Evolutionary conservation across 148 eudicot species (phyloP).

Genomic region (Amaranthus palmeri): DNA sequence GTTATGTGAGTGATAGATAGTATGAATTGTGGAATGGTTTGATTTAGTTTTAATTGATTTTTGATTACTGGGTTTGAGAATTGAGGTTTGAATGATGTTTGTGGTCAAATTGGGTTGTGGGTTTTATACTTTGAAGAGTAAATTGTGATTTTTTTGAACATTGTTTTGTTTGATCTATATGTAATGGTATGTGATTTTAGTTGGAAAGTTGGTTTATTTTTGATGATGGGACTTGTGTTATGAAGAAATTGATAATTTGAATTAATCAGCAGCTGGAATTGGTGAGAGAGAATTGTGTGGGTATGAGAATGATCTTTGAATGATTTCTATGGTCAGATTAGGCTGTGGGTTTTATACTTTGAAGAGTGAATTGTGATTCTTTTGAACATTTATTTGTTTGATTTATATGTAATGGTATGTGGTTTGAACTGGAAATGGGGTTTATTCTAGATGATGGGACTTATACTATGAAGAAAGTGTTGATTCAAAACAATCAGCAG

Average conservation of each 20-base stretch:
- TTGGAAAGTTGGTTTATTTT: too few species aligned
- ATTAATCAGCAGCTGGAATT: too few species aligned
- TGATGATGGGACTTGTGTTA: too few species aligned
- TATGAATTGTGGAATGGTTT: slow-evolving; percentile 14
- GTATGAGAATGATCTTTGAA: not conserved
- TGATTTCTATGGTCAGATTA: not conserved
- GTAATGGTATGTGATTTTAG: not conserved
- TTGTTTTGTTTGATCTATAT: slow-evolving; percentile 2
- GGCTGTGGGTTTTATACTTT: not conserved
- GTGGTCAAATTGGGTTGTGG: not conserved
- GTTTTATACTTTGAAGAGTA: not conserved
- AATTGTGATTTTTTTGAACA: not conserved
- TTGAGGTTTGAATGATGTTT: slow-evolving; percentile 8
- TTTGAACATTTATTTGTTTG: slow-evolving; percentile 3
- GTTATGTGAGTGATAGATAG: not conserved
- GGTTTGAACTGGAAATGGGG: too few species aligned
- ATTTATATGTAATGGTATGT: not conserved
- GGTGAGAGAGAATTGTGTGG: too few species aligned
- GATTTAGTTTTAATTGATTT: slow-evolving; percentile 1
- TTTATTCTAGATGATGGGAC: too few species aligned
- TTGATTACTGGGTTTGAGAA: slow-evolving; percentile 10
- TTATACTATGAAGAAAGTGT: too few species aligned
- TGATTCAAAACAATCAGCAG: too few species aligned
- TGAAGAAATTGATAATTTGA: too few species aligned
- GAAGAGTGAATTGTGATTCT: not conserved